Evolutionary conservation across 1,139 yeast genomes (phyloP), one percentile per base, ranked within the genome.

Genomic region (Arxiozyma slooffiae): DNA sequence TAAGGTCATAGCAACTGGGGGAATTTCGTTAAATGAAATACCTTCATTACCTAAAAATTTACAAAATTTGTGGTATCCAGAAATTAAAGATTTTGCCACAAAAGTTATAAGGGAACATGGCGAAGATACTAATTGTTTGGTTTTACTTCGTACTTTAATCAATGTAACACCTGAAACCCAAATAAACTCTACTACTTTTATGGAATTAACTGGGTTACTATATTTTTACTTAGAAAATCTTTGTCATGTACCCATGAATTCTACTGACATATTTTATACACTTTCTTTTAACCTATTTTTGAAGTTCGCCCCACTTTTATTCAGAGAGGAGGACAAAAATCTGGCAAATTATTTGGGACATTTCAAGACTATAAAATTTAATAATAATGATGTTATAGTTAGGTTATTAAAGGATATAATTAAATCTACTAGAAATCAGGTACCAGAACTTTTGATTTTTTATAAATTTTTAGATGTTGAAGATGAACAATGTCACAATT

Each of bases 371-470:
- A 20, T 41, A 20, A n/a, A 17, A 1, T 6, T 9, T 22, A 34
- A 46, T 16, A 11, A 18, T 14, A 16, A 14, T 8, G 55, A 49
- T 22, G 38, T 46, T 7, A 44, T 43, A 11, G 20, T 55, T 1
- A 46, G 41, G 3, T 38, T 60, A 8, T 34, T 61, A 21, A 61
- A 59, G 42, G 53, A 52, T 9, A 39, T 58, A 2, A 40, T 54
- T 21, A 53, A 49, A 23, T 46, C 43, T 17, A 41, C 53, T 3
- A 46, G 52, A 40, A 49, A 42, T 11, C 45, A 30, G n/a, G n/a
- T 54, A 4, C 54, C 61, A 3, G 63, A 60, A 43, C 44, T 58
- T 21, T 26, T 49, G 22, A 45, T 59, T 2, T 52, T 55, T 14
- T 56, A 56, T 17, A 52, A 46, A 8, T 56, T 62, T 46, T 43